Base-by-base conservation (phyloP, 805 yeast genomes). In the Cyberlindnera euphorbiiphila region DNA sequence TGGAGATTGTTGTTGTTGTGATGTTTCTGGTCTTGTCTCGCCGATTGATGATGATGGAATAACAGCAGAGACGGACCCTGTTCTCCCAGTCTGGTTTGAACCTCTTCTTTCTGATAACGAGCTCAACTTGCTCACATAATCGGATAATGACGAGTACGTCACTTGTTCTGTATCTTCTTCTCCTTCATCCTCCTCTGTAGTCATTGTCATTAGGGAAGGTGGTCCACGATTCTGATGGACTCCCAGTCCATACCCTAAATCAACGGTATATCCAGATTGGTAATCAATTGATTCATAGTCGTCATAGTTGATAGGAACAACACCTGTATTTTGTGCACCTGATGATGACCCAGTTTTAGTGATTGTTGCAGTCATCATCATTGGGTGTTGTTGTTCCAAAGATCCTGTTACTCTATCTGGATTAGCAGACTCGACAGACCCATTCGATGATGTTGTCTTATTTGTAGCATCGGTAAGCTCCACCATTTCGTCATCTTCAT, bases 201-300 rank as follows among this genome's bases (percentile, higher is more conserved):
- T 34, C 36, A 46, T 37, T 2, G 56, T 47, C 21, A 46, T 32
- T 9, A 53, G 11, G 8, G 57, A 51, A 4, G 59, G 58, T 2
- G 58, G 58, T 2, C 57, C 58, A 19, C 54, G 47, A 17, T 44
- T 45, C 25, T 46, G 52, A 12, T 46, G 47, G 1, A 46, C 43
- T 2, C 49, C 53, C 8, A 46, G 39, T 2, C 54, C 56, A 27
- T 51, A 50, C 1, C 57, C 57, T 5, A 54, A 24, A 35, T 54
- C 54, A 15, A 53, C 49, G 10, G 48, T 43, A 33, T 46, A 49
- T 6, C 42, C 49, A 11, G 49, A 42, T 15, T 43, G 25, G 22
- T 29, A 38, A 27, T 25, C 32, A n/a, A 32, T 18, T 11, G 24
- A 25, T 11, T 41, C 39, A 13, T 36, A 34, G 3, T 36, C 43